phyloP scores from a whole-genome alignment of 495 filamentous ascomycete genomes.

The Amniculicola lignicola region DNA sequence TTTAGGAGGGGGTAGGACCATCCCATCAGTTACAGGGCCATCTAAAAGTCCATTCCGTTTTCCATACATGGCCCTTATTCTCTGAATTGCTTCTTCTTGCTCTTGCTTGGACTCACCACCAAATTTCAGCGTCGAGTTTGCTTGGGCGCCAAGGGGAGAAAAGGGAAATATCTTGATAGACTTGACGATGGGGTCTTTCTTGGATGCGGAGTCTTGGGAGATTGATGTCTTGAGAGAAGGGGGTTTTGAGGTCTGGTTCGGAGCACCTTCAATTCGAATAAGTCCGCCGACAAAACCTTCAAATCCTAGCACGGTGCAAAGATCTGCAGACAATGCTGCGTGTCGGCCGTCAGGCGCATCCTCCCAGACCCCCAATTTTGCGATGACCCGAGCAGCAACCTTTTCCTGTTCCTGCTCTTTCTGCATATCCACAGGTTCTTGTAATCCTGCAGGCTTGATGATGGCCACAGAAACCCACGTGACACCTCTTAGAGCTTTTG shows the following conservation, averaged over 20 bases:
- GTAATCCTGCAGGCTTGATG: slow-evolving; percentile 74
- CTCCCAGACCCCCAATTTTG: slow-evolving; percentile 72
- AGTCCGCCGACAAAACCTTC: slow-evolving; percentile 80
- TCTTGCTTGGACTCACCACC: slow-evolving; percentile 80
- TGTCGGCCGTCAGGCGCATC: slow-evolving; percentile 80
- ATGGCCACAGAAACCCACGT: slow-evolving; percentile 72
- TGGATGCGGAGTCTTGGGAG: slow-evolving; percentile 16
- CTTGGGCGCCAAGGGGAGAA: slow-evolving; percentile 49
- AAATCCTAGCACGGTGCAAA: slow-evolving; percentile 69
- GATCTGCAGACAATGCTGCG: slow-evolving; percentile 67
- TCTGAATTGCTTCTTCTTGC: slow-evolving; percentile 61
- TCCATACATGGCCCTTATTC: slow-evolving; percentile 53
- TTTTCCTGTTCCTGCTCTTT: slow-evolving; percentile 56
- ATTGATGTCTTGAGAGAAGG: slow-evolving; percentile 37
- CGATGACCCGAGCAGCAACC: slow-evolving; percentile 68
- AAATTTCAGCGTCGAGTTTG: slow-evolving; percentile 71
- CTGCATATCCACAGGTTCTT: slow-evolving; percentile 70
- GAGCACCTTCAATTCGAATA: slow-evolving; percentile 75
- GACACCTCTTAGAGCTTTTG: slow-evolving; percentile 66
- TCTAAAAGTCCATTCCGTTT: slow-evolving; percentile 64
- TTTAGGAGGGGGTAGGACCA: slow-evolving; percentile 55
- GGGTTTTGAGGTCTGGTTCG: slow-evolving; percentile 54
- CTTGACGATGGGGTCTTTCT: slow-evolving; percentile 40
- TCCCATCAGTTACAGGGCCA: slow-evolving; percentile 85
- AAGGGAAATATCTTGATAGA: slow-evolving; percentile 77